Evolutionary conservation across 176 grass and related monocot genomes (phyloP).

Genomic region (Aegilops bicornis): DNA sequence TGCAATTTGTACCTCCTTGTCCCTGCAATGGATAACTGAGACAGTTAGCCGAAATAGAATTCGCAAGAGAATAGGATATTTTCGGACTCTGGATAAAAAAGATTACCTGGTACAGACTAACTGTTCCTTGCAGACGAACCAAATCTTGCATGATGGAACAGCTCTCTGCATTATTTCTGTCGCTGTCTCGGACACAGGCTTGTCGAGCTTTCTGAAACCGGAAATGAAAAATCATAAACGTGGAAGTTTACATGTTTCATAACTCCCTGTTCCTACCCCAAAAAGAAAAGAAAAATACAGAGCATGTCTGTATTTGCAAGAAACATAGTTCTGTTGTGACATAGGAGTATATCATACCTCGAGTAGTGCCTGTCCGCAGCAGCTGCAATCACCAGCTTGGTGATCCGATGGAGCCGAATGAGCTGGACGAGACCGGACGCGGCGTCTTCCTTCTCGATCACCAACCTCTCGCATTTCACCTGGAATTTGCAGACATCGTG

Average conservation of each 20-base stretch:
- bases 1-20: slow-evolving; percentile 16
- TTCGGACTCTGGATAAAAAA: too few relatives aligned
- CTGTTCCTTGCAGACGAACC: slow-evolving; percentile 59
- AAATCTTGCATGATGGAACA: slow-evolving; percentile 60
- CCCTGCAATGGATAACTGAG: not conserved
- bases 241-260: not conserved
- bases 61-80: not conserved
- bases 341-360: slow-evolving; percentile 35
- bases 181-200: slow-evolving; percentile 38
- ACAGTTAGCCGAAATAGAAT: not conserved
- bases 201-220: slow-evolving; percentile 50
- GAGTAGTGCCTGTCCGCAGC: slow-evolving; percentile 51
- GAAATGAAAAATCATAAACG: not conserved
- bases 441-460: slow-evolving; percentile 54
- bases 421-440: slow-evolving; percentile 52
- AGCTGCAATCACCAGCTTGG: slow-evolving; percentile 49
- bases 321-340: not conserved
- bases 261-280: not conserved
- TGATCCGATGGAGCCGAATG: slow-evolving; percentile 41
- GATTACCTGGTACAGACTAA: slow-evolving; percentile 58
- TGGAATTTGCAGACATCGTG: slow-evolving; percentile 6
- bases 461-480: slow-evolving; percentile 60
- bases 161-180: slow-evolving; percentile 59
- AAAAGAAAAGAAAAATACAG: not conserved
- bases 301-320: not conserved